Evolutionary conservation across 2,329 filamentous ascomycete genomes (phyloP).

Genomic region (Kalmusia sp.): DNA sequence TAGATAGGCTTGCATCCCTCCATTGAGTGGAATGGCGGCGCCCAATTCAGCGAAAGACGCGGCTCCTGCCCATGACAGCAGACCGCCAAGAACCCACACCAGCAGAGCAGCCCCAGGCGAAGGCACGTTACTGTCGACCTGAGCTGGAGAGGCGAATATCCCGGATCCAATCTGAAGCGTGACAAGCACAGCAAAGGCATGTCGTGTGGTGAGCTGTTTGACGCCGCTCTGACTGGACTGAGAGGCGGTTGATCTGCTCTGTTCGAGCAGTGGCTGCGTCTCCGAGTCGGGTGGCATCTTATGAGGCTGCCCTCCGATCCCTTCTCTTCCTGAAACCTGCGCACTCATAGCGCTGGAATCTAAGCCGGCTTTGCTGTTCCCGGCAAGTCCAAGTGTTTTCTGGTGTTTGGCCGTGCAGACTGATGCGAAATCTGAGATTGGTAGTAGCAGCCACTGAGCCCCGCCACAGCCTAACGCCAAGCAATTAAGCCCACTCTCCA

Average conservation of each 20-base stretch:
- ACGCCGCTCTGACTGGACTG: conserved; percentile 14
- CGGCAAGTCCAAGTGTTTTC: neutral
- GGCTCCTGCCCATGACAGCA: conserved; percentile 70
- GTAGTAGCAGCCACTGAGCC: conserved; percentile 9
- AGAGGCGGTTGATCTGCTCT: conserved; percentile 23
- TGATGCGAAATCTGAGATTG: conserved; percentile 2
- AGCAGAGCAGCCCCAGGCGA: conserved; percentile 65
- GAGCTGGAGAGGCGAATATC: conserved; percentile 69
- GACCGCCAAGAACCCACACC: conserved; percentile 67
- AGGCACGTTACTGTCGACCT: conserved; percentile 69
- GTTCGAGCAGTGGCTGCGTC: conserved; percentile 34
- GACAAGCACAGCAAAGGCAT: conserved; percentile 65
- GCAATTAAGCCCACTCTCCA: conserved; percentile 21
- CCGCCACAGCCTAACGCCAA: conserved; percentile 10
- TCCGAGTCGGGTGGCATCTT: conserved; percentile 25
- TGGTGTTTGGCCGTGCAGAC: neutral
- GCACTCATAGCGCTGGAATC: neutral
- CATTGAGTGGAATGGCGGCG: conserved; percentile 68
- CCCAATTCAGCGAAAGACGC: conserved; percentile 69
- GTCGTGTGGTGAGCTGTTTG: conserved; percentile 45
- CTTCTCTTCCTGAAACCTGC: conserved; percentile 21
- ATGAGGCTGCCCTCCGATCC: conserved; percentile 13
- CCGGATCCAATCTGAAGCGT: conserved; percentile 70
- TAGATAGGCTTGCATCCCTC: conserved; percentile 69
- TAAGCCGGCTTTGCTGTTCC: neutral